Percentiles rank a stretch among this genome's conserved stretches.
These are phyloP conservation scores for Chondrus crispus DNA, from an alignment of 23 red algal species.

Conservation along the genomic window DNA sequence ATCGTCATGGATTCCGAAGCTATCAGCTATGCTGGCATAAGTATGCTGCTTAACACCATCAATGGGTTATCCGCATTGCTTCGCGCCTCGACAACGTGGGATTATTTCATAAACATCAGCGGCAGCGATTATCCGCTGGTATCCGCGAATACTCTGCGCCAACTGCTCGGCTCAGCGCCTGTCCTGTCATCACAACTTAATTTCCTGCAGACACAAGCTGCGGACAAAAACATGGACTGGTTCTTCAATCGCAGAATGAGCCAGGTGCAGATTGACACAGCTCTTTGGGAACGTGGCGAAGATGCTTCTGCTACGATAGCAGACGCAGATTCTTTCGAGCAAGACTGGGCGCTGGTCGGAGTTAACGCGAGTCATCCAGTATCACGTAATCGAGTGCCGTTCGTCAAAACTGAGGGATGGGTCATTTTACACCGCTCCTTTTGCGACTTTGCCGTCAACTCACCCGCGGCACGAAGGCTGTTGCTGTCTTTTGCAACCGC, in stretches of 20 bases:
- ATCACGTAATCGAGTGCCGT: neutral
- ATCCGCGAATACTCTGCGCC: neutral
- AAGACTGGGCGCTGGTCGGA: constrained; percentile 5
- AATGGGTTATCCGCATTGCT: constrained; percentile 51
- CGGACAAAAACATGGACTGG: constrained; percentile 31
- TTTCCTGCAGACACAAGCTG: constrained; percentile 52
- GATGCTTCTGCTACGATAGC: neutral
- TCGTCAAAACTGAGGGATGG: constrained; percentile 67
- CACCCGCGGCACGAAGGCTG: constrained; percentile 36
- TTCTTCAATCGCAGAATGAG: constrained; percentile 27
- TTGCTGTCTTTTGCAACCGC: constrained; percentile 47
- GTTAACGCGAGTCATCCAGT: constrained; percentile 13
- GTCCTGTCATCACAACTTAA: constrained; percentile 29
- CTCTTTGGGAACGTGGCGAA: neutral
- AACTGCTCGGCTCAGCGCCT: neutral
- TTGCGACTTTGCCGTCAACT: constrained; percentile 33
- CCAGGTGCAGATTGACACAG: constrained; percentile 32
- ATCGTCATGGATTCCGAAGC: constrained; percentile 56
- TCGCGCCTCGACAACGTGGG: constrained; percentile 23
- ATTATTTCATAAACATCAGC: constrained; percentile 69
- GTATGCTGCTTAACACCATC: constrained; percentile 71
- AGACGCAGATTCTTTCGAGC: neutral
- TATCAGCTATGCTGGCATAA: constrained; percentile 67
- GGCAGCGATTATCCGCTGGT: constrained; percentile 72
- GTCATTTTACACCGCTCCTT: constrained; percentile 60